Evolutionary conservation across 1,284 basidiomycete species (phyloP).

Genomic region (Calocybe gambosa): DNA sequence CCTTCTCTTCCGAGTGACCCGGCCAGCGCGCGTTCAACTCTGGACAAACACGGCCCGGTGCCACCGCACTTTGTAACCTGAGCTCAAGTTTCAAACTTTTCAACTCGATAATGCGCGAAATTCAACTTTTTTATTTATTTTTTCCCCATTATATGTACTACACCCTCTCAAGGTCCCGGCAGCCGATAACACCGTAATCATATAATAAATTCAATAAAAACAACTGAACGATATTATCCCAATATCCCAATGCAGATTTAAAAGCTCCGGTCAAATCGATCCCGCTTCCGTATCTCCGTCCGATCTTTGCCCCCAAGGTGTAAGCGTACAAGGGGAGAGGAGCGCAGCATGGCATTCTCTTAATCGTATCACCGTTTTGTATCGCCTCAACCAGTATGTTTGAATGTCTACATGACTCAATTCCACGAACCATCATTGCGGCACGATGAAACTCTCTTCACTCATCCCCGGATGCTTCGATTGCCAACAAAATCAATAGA

Average conservation of each 20-base stretch:
- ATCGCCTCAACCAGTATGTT: too few relatives aligned
- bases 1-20: slow-evolving; percentile 2
- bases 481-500: not conserved
- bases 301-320: not conserved
- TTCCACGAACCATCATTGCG: not conserved
- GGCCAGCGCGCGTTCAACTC: slow-evolving; percentile 2
- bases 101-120: too few relatives aligned
- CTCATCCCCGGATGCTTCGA: not conserved
- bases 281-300: not conserved
- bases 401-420: not conserved
- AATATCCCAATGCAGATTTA: not conserved
- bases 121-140: too few relatives aligned
- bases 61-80: not conserved
- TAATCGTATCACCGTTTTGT: too few relatives aligned
- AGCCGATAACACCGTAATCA: not conserved
- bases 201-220: too few relatives aligned
- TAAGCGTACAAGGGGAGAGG: too few relatives aligned
- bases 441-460: not conserved
- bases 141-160: too few relatives aligned
- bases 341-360: too few relatives aligned
- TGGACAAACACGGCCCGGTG: slow-evolving; percentile 6
- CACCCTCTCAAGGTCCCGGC: too few relatives aligned
- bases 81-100: slow-evolving; percentile 5
- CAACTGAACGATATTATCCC: not conserved
- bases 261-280: not conserved